Base-by-base conservation (phyloP, 352 stramenopile species). In the Phytopythium montanum region DNA sequence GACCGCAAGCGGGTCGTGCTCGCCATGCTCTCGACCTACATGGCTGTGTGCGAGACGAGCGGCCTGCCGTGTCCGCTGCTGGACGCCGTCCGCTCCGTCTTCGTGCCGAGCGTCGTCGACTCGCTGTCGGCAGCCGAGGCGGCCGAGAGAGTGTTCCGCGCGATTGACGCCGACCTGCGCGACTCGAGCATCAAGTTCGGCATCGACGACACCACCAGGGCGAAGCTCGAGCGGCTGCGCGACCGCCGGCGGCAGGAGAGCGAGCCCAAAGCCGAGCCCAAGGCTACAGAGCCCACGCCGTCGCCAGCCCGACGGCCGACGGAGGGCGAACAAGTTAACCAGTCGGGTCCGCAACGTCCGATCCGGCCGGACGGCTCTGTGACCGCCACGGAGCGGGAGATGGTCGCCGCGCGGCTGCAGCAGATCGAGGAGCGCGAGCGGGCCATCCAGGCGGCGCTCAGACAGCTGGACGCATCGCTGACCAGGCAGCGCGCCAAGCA, bases 1-100 rank as follows among this genome's bases (percentile, higher is more conserved):
- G 72, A 84, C 38, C 73, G 64, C n/a, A 56, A 31, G 7, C 64
- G 52, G 28, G 66, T 76, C 9, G 39, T 76, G 9, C 53, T 72
- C n/a, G 60, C 65, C 25, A 73, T 76, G 66, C 54, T 76, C 5
- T 41, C 58, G 23, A 68, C 60, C 2, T 74, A 72, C 50, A 71
- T 76, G 59, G 63, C 73, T 16, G 68, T 61, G 25, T 73, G 69
- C 42, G 68, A 70, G 39, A 25, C 46, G 9, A 61, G 29, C 38
- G 56, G 66, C 14, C 49, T 38, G 18, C 55, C 52, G 2, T 75
- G 68, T 10, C 65, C 68, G 4, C 38, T 75, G 46, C 49, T 75
- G 25, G 61, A 75, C 14, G 56, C 71, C 10, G 65, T 70, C 18
- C 61, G 65, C 0, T 64, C 48, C 42, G 31, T 72, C 8, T 72